Conservation (phyloP, 495 filamentous ascomycete genomes). For the Xylaria acuta region DNA sequence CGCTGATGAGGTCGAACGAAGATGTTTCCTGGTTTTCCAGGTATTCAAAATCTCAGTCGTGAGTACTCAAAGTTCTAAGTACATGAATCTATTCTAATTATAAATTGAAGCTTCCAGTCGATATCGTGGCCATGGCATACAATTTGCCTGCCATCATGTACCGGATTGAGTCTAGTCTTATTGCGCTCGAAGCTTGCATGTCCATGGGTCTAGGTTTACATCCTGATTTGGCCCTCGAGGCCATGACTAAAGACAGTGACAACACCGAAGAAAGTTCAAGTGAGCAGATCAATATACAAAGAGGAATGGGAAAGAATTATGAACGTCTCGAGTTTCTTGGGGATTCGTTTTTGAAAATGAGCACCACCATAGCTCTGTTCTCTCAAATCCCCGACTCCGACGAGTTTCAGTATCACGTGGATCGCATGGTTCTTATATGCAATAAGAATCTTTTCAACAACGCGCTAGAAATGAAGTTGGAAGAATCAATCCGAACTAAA, state of each 20-base stretch:
- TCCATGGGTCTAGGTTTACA: constrained; percentile 67
- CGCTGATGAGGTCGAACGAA: constrained; percentile 43
- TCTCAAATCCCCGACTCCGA: constrained; percentile 75
- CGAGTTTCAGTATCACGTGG: constrained; percentile 88
- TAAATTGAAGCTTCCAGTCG: constrained; percentile 63
- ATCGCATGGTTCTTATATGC: constrained; percentile 89
- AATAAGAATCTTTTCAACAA: constrained; percentile 87
- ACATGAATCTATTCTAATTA: constrained; percentile 37
- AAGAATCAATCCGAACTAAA: constrained; percentile 80
- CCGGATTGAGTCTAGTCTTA: constrained; percentile 79
- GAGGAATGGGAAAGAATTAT: constrained; percentile 96
- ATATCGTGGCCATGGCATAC: constrained; percentile 69
- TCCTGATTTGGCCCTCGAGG: constrained; percentile 79
- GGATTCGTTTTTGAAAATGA: constrained; percentile 95
- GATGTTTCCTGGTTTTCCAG: constrained; percentile 58
- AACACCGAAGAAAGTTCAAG: constrained; percentile 80
- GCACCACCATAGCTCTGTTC: constrained; percentile 86
- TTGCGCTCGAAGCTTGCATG: constrained; percentile 69
- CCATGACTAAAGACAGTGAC: constrained; percentile 93
- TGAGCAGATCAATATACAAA: constrained; percentile 75
- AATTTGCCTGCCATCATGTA: constrained; percentile 84
- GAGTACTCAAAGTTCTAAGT: constrained; percentile 41
- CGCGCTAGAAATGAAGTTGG: constrained; percentile 70
- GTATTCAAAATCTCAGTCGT: constrained; percentile 75
- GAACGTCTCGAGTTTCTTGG: constrained; percentile 94